Conservation (phyloP, 2,329 filamentous ascomycete species). For the Fusarium nodosum region DNA sequence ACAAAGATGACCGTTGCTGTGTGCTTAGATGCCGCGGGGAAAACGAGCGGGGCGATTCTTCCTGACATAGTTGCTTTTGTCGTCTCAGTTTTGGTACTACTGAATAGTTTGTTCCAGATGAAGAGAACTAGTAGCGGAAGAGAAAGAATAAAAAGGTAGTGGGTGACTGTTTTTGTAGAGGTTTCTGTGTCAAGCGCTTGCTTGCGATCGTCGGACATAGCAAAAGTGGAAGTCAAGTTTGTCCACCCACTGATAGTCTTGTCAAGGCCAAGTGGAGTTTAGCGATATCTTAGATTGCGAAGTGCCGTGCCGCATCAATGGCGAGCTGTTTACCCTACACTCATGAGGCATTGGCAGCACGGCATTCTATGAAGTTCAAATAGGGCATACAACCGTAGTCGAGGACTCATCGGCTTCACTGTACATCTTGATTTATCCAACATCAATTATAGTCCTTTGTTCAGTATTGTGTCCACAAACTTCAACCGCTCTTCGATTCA, state of each 20-base stretch:
- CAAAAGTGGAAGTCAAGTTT: slow-evolving; percentile 16
- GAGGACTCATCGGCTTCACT: background rate
- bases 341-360: background rate
- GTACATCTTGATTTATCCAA: background rate
- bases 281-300: slow-evolving; percentile 3
- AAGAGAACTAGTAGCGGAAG: slow-evolving; percentile 20
- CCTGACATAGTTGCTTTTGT: slow-evolving; percentile 37
- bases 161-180: slow-evolving; percentile 19
- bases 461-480: background rate
- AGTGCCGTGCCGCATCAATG: background rate
- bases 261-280: slow-evolving; percentile 33
- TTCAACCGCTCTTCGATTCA: background rate
- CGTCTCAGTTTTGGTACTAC: background rate
- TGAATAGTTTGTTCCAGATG: slow-evolving; percentile 8
- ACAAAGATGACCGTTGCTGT: slow-evolving; percentile 95
- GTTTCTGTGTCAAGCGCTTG: slow-evolving; percentile 19
- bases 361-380: too few species aligned
- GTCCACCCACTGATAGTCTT: slow-evolving; percentile 28
- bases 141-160: slow-evolving; percentile 29
- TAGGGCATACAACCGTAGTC: background rate
- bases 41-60: slow-evolving; percentile 69
- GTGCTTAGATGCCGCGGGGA: slow-evolving; percentile 84
- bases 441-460: too few species aligned
- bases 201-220: slow-evolving; percentile 34
- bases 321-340: slow-evolving; percentile 18